These are phyloP conservation scores for Phytophthora citricola DNA, from an alignment of 352 stramenopile genomes.

Conservation along the genomic window DNA sequence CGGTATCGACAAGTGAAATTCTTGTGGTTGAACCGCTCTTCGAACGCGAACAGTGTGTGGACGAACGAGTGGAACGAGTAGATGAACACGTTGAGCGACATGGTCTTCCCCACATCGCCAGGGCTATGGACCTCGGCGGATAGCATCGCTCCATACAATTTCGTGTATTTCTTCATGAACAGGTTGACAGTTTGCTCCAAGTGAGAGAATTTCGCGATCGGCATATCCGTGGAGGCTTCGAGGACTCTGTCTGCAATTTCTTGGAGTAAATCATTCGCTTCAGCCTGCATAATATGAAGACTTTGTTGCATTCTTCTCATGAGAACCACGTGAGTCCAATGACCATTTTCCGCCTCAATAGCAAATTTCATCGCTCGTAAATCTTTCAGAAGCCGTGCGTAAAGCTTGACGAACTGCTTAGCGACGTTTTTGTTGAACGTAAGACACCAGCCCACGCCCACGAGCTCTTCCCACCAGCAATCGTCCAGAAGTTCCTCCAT, in stretches of 20 bases:
- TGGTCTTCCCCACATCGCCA: conserved; percentile 63
- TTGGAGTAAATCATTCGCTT: conserved; percentile 66
- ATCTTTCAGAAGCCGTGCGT: conserved; percentile 60
- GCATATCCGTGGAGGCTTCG: conserved; percentile 40
- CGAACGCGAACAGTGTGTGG: conserved; percentile 69
- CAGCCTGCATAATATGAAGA: conserved; percentile 66
- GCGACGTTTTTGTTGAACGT: conserved; percentile 73
- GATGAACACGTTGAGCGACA: conserved; percentile 81
- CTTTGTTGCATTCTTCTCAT: conserved; percentile 72
- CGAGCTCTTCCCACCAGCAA: conserved; percentile 77
- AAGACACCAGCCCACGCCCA: conserved; percentile 56
- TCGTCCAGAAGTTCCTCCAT: conserved; percentile 70
- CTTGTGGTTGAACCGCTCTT: conserved; percentile 67
- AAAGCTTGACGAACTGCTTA: conserved; percentile 78
- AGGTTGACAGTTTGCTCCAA: conserved; percentile 55
- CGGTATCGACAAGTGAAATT: conserved; percentile 60
- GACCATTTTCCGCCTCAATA: conserved; percentile 64
- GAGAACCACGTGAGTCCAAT: conserved; percentile 59
- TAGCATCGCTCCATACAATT: conserved; percentile 56
- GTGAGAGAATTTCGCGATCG: conserved; percentile 45
- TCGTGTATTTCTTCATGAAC: conserved; percentile 69
- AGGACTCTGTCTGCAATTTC: conserved; percentile 50
- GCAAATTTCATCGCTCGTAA: conserved; percentile 73
- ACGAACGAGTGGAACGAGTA: conserved; percentile 80
- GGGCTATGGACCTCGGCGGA: conserved; percentile 42